These are phyloP conservation scores for Fabrea salina DNA, from an alignment of 169 alveolate species.

Conservation along the genomic window DNA sequence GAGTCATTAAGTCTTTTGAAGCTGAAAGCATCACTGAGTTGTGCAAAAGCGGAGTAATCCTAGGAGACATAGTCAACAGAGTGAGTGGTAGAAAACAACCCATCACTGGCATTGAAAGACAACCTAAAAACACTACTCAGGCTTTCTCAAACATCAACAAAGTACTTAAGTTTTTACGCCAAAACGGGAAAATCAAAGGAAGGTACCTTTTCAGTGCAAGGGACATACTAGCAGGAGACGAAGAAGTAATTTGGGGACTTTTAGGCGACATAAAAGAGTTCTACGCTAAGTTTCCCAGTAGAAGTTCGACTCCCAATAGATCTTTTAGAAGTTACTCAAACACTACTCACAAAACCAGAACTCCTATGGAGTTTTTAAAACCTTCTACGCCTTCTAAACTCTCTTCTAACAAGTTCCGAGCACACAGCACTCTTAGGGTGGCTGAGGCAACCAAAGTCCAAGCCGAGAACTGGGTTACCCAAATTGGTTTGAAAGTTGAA, in stretches of 20 bases:
- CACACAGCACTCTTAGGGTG: not conserved
- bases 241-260: constrained; percentile 61
- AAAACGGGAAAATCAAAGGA: constrained; percentile 41
- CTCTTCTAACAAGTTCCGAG: not conserved
- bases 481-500: not conserved
- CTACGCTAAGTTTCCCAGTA: constrained; percentile 34
- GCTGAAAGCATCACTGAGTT: too few species aligned
- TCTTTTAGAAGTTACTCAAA: not conserved
- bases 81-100: constrained; percentile 36
- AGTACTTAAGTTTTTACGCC: constrained; percentile 42
- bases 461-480: not conserved
- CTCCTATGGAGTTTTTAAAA: not conserved
- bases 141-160: constrained; percentile 40
- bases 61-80: constrained; percentile 41
- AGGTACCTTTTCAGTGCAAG: constrained; percentile 49
- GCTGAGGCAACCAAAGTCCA: not conserved
- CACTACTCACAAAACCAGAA: not conserved
- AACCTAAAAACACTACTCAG: constrained; percentile 45
- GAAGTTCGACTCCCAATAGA: not conserved
- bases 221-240: constrained; percentile 49
- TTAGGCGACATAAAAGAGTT: constrained; percentile 43
- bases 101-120: constrained; percentile 53
- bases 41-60: constrained; percentile 56
- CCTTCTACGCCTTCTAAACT: not conserved
- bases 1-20: too few species aligned